A percentile compares a stretch with the other conserved stretches of the same genome.
Evolutionary conservation across 1,284 basidiomycete genomes (phyloP).

Genomic region (Puccinia coronata): DNA sequence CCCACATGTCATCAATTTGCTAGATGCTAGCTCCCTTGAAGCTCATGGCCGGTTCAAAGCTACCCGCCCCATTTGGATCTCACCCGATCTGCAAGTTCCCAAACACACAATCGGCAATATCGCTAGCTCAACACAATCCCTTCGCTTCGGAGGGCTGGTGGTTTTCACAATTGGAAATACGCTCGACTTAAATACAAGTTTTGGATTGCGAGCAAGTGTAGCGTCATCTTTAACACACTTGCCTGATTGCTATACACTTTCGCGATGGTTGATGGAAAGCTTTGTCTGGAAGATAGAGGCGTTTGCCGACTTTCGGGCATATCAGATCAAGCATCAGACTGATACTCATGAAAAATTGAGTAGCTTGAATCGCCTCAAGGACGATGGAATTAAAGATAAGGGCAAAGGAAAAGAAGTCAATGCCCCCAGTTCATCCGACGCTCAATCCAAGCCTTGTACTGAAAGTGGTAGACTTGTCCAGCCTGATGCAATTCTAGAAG

Average conservation of each 20-base stretch:
- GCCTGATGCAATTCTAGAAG: conserved; percentile 24
- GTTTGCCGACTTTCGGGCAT: conserved; percentile 63
- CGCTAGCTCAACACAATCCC: conserved; percentile 32
- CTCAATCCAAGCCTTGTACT: conserved; percentile 47
- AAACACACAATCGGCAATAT: conserved; percentile 35
- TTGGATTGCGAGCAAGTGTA: conserved; percentile 37
- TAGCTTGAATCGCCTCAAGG: conserved; percentile 53
- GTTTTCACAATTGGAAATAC: conserved; percentile 50
- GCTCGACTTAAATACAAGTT: conserved; percentile 39
- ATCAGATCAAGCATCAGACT: conserved; percentile 53
- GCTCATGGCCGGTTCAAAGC: conserved; percentile 43
- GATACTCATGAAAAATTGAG: conserved; percentile 52
- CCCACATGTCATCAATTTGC: background rate
- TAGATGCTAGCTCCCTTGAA: conserved; percentile 21
- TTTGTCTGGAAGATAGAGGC: conserved; percentile 84
- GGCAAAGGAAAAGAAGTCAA: conserved; percentile 61
- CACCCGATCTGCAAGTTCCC: conserved; percentile 41
- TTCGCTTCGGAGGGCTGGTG: conserved; percentile 44
- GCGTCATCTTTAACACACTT: conserved; percentile 29
- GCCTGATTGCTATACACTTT: conserved; percentile 35
- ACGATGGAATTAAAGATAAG: conserved; percentile 60
- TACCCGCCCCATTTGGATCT: conserved; percentile 43
- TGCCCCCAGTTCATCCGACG: background rate
- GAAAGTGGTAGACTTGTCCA: conserved; percentile 51
- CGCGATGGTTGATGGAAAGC: conserved; percentile 71